These are phyloP conservation scores for Trametes cingulata DNA, from an alignment of 768 basidiomycete genomes.

Conservation along the genomic window DNA sequence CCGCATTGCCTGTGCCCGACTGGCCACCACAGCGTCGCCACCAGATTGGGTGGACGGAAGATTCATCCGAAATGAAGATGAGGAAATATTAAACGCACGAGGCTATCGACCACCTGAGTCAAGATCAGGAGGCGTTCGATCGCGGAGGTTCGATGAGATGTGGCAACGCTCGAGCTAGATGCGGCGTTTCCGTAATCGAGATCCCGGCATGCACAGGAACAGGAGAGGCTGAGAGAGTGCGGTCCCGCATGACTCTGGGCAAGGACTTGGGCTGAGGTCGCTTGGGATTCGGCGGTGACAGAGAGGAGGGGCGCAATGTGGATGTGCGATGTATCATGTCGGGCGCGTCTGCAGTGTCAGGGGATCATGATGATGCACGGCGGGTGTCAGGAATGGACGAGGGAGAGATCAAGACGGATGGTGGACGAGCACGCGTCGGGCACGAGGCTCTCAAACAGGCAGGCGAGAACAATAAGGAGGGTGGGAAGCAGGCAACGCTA, in stretches of 20 bases:
- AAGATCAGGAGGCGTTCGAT: conserved; percentile 14
- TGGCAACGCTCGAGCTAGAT: conserved; percentile 9
- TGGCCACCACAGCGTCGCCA: background rate
- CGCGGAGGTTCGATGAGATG: background rate
- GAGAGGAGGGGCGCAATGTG: background rate
- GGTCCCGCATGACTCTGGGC: conserved; percentile 4
- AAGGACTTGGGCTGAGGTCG: no score
- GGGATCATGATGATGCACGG: conserved; percentile 8
- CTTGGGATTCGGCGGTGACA: background rate
- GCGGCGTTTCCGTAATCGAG: conserved; percentile 1
- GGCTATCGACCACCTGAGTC: conserved; percentile 17
- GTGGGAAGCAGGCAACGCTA: conserved; percentile 20
- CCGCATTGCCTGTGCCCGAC: background rate
- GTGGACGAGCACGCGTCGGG: conserved; percentile 12
- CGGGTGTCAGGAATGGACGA: background rate
- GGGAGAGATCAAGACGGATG: background rate
- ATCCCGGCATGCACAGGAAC: background rate
- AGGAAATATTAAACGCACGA: conserved; percentile 13
- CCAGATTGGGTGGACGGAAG: conserved; percentile 6
- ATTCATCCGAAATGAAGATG: conserved; percentile 13
- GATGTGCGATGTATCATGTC: background rate
- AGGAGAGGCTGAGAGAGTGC: background rate
- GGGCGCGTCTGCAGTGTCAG: background rate
- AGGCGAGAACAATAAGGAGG: conserved; percentile 30
- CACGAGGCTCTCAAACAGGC: conserved; percentile 29